Evolutionary conservation across 495 filamentous ascomycete genomes (phyloP), one percentile per base, ranked within the genome.

Genomic region (Glarea lozoyensis): DNA sequence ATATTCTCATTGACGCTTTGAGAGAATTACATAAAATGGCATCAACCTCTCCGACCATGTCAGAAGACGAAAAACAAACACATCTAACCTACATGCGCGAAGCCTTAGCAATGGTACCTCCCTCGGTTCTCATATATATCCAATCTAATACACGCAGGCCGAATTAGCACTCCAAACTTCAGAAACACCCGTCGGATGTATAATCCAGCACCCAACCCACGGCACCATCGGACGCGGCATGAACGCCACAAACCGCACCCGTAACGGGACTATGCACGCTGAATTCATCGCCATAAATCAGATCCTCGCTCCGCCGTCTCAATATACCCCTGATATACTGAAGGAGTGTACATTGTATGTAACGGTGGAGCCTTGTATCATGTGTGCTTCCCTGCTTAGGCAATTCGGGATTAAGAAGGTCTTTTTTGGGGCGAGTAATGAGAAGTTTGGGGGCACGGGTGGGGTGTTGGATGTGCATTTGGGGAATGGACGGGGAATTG

Each of bases 161-260:
- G 76, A 84, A 49, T 71, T 80, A 41, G 92, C 92, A 12, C 76
- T 97, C n/a, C 52, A 62, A 19, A 81, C 68, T 30, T 82, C 88
- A 47, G 92, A 98, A 66, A 95, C 93, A 2, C 93, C 92, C 4
- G 93, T 98, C 12, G 93, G 92, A 39, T 97, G 93, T 66, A 87
- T 97, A 15, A 76, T 98, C 34, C 88, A 96, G 0, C 67, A 87
- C 56, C 55, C 80, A 25, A 62, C 76, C 35, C 18, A 31, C 13
- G 13, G 5, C 12, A 72, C 95, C 43, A 84, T 98, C 52, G 89
- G 83, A 4, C 67, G 64, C 41, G 92, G 92, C 37, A 94, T 92
- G 85, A 98, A 98, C 52, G 90, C 90, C 19, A 98, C 92, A 21
- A 98, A 97, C 56, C 70, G 81, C 41, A 89, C 83, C 7, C 78